Evolutionary conservation across 768 basidiomycete genomes (phyloP), one percentile per base, ranked within the genome.

Genomic region (Chiua virens): DNA sequence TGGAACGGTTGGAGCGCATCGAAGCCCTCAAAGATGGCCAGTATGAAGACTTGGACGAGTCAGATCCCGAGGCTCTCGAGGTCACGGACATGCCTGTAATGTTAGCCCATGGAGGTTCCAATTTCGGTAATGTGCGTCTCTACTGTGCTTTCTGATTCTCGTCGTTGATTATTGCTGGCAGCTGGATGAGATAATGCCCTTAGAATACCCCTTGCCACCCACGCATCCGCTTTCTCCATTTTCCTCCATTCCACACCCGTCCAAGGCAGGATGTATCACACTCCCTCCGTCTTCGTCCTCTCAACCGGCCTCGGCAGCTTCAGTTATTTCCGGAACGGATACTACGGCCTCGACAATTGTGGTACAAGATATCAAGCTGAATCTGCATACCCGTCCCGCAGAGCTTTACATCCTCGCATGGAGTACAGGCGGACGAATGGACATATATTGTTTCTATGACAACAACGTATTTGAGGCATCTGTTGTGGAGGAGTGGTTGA

Each of bases 401-500:
- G 35, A 47, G 11, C 27, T 44, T 22, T 52, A 80, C 57, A 66
- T 80, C 1, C 75, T 76, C 9, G 72, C 76, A 18, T 53, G 66
- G 8, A 77, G 71, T 7, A 56, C 60, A 4, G 59, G 61, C 7
- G 58, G 68, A 18, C 59, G 70, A 35, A 55, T 80, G 23, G 51
- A 55, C 7, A 42, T 79, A 8, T 39, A 58, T 15, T 14, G 69
- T 14, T 75, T 51, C 59, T 75, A 63, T 59, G 79, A 81, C 54
- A 66, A 56, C 27, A 77, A 80, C 57, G 74, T 75, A 1, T 78
- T 73, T 45, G 66, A 72, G 0, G 59, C 65, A 10, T 64, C 53
- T 7, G 46, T 71, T 5, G 68, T 78, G 21, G 50, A 60, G 17
- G 78, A 77, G 61, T 79, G 77, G 75, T 44, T 80, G 34, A 55